Percentiles rank a stretch among this genome's conserved stretches.
phyloP scores from a whole-genome alignment of 345 rosid genomes.

The Gossypium turneri region DNA sequence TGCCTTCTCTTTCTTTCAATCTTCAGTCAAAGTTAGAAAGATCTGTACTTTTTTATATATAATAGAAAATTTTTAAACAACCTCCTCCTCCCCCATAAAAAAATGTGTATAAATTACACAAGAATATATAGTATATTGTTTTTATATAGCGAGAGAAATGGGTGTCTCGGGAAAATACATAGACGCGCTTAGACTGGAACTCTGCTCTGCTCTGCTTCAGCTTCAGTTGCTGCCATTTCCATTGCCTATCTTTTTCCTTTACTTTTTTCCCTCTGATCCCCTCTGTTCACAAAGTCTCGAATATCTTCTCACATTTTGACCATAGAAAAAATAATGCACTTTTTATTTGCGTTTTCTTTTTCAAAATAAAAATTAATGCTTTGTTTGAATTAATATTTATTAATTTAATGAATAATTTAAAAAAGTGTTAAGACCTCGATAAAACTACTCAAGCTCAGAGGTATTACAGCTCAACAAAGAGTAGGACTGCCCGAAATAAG shows the following conservation, averaged over 20 bases:
- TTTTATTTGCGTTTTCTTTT: not conserved
- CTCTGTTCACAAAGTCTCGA: conserved; percentile 13
- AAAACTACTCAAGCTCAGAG: no score
- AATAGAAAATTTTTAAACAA: not conserved
- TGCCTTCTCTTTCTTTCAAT: conserved; percentile 1
- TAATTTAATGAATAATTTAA: no score
- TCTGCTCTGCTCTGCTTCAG: not conserved
- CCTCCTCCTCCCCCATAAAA: not conserved
- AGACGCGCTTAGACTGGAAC: conserved; percentile 14
- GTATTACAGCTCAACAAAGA: no score
- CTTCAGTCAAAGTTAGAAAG: conserved; percentile 31
- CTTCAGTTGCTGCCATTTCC: not conserved
- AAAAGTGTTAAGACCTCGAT: no score
- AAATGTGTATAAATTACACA: not conserved
- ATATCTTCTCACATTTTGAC: conserved; percentile 12
- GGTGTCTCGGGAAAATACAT: conserved; percentile 27
- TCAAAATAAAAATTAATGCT: not conserved
- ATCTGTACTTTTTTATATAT: not conserved
- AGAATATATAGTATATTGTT: not conserved
- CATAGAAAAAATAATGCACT: not conserved
- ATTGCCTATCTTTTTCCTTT: not conserved
- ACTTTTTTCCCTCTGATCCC: not conserved
- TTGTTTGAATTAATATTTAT: not conserved
- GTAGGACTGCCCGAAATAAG: no score
- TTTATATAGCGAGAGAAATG: not conserved